Base-by-base conservation (phyloP, 2,329 filamentous ascomycete species). In the Dryadomyces sulphureus region DNA sequence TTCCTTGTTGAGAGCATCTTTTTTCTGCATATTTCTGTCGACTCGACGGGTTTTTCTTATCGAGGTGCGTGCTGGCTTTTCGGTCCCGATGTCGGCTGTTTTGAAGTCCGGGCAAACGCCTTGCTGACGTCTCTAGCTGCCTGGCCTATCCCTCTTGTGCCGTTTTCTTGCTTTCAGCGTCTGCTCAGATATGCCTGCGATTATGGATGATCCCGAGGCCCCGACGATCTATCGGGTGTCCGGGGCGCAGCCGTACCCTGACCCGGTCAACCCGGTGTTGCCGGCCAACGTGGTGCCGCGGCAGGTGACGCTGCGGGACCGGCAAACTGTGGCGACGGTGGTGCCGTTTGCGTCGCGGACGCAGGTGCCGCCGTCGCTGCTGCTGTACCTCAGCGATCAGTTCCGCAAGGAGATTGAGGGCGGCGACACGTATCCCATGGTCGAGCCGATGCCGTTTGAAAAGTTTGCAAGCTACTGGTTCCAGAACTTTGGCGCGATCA, bases 401-500 rank as follows among this genome's bases (percentile, higher is more conserved):
- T 73, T 94, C 55, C 90, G 89, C 61, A 82, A 84, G 63, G 88
- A 94, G 63, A 92, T 94, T 57, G 85, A 92, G 57, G 84, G 86
- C 62, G 88, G 88, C 47, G 87, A 94, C 61, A 93, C 88, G 1
- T 94, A 94, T 61, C 86, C 88, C 20, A 90, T 93, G 83, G 77
- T 81, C 55, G 80, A 89, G 45, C 69, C 79, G 17, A 77, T 94
- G 63, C 68, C 80, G 5, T 66, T 81, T n/a, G 77, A 84, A 19
- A 75, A 73, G 51, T 94, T 94, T 58, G 80, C 79, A 9, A 68
- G 75, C 45, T 92, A 93, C 65, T 94, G 88, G 88, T 90, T 94
- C 61, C 83, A 86, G 57, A 87, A 88, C 62, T 94, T 94, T 58
- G 86, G 77, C 41, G 86, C 84, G 42, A 78, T 94, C 59, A 92